A percentile compares a stretch with the other conserved stretches of the same genome.
Evolutionary conservation across 495 filamentous ascomycete species (phyloP).

Genomic region (Hapsidospora chrysogenum): DNA sequence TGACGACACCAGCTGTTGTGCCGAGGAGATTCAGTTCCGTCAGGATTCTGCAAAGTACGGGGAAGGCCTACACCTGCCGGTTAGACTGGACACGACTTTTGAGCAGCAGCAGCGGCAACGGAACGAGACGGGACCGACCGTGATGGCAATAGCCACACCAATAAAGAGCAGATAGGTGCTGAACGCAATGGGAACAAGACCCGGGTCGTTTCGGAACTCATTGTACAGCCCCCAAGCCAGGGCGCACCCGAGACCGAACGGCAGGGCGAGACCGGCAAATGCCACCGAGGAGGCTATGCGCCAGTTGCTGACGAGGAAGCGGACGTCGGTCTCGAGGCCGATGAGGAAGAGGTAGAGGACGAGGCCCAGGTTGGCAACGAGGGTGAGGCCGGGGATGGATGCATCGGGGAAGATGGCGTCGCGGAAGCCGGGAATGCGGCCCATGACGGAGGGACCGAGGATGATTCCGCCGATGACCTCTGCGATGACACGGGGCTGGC

Average conservation of each 20-base stretch:
- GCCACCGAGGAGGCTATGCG: constrained; percentile 68
- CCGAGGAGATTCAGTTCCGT: constrained; percentile 79
- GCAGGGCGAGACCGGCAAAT: constrained; percentile 69
- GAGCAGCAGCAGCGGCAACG: not conserved
- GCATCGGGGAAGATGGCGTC: constrained; percentile 52
- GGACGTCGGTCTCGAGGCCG: constrained; percentile 80
- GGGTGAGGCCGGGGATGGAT: constrained; percentile 41
- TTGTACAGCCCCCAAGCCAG: constrained; percentile 81
- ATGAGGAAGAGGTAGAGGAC: constrained; percentile 87
- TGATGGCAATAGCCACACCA: constrained; percentile 88
- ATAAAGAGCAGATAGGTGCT: constrained; percentile 84
- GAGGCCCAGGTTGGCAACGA: constrained; percentile 80
- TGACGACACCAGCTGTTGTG: constrained; percentile 76
- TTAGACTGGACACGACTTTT: not conserved
- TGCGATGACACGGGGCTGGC: constrained; percentile 86
- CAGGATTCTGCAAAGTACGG: constrained; percentile 85
- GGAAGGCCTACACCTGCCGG: constrained; percentile 44
- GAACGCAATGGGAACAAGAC: constrained; percentile 49
- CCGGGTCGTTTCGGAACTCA: constrained; percentile 50
- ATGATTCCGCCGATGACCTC: constrained; percentile 91
- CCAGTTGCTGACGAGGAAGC: constrained; percentile 79
- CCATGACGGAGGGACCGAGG: constrained; percentile 75
- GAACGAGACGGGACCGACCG: constrained; percentile 14
- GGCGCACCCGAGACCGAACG: constrained; percentile 49
- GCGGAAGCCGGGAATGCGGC: constrained; percentile 67